phyloP scores from a whole-genome alignment of 2,329 filamentous ascomycete genomes.

The Achaetomium macrosporum region DNA sequence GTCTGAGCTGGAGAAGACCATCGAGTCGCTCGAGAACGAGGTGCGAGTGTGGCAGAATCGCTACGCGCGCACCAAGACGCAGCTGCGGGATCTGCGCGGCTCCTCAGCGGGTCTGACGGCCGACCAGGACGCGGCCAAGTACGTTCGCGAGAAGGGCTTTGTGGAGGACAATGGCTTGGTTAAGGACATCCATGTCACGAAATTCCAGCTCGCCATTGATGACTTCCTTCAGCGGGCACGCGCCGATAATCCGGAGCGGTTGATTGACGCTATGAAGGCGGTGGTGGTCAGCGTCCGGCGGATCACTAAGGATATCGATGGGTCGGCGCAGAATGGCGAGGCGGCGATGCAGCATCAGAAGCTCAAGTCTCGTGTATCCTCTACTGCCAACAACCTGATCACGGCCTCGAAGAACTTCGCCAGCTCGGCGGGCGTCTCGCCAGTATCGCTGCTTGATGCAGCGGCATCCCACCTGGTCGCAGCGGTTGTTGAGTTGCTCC shows the following conservation, averaged over 20 bases:
- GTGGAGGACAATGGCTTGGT: constrained; percentile 69
- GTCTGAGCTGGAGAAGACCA: constrained; percentile 66
- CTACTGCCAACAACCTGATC: constrained; percentile 91
- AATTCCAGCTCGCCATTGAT: constrained; percentile 91
- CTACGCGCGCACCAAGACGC: constrained; percentile 82
- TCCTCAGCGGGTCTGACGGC: constrained; percentile 69
- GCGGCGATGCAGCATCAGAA: constrained; percentile 54
- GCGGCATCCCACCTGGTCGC: constrained; percentile 86
- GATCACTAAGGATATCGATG: constrained; percentile 76
- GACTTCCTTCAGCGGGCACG: constrained; percentile 77
- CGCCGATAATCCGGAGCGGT: constrained; percentile 62
- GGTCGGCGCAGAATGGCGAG: constrained; percentile 47
- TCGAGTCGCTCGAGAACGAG: constrained; percentile 73
- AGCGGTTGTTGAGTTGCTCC: constrained; percentile 78
- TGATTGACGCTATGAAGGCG: constrained; percentile 80
- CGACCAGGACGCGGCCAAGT: constrained; percentile 63
- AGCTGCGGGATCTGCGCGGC: constrained; percentile 72
- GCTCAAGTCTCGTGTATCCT: constrained; percentile 77
- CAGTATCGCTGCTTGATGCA: constrained; percentile 88
- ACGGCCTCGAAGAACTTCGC: constrained; percentile 92
- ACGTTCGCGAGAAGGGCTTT: constrained; percentile 61
- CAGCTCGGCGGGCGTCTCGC: constrained; percentile 73
- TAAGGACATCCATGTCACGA: constrained; percentile 87
- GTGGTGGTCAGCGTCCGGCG: constrained; percentile 77
- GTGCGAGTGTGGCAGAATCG: constrained; percentile 85